A percentile compares a stretch with the other conserved stretches of the same genome.
These are phyloP conservation scores for Juncus inflexus DNA, from an alignment of 176 grass and related monocot genomes.

Conservation along the genomic window DNA sequence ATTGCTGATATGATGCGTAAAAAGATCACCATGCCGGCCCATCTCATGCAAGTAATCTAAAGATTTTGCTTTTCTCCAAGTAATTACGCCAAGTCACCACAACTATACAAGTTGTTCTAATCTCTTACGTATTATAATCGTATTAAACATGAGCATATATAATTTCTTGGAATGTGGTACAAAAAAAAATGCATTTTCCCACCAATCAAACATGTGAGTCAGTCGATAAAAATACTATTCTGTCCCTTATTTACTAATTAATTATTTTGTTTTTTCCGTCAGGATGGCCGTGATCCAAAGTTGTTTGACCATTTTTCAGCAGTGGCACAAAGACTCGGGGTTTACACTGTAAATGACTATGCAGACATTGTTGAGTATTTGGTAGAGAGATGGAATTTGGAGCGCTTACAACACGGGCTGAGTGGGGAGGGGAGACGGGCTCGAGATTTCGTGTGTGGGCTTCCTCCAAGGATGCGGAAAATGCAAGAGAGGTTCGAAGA, in stretches of 20 bases:
- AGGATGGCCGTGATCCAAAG: slow-evolving; percentile 58
- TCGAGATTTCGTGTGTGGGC: slow-evolving; percentile 75
- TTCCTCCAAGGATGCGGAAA: slow-evolving; percentile 60
- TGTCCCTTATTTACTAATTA: not conserved
- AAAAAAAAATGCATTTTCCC: too few species aligned
- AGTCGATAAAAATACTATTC: too few species aligned
- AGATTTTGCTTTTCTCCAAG: too few species aligned
- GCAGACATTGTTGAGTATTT: slow-evolving; percentile 79
- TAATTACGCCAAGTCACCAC: too few species aligned
- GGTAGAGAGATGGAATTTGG: slow-evolving; percentile 71
- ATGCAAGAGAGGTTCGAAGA: slow-evolving; percentile 67
- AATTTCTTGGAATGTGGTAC: too few species aligned
- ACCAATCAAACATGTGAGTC: too few species aligned
- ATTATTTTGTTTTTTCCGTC: not conserved
- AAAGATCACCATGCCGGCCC: slow-evolving; percentile 95
- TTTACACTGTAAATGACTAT: slow-evolving; percentile 88
- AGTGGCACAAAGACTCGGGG: slow-evolving; percentile 61
- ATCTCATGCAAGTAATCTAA: slow-evolving; percentile 61
- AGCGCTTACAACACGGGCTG: slow-evolving; percentile 49
- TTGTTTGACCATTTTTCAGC: slow-evolving; percentile 80
- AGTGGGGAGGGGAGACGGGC: slow-evolving; percentile 60
- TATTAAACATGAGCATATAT: too few species aligned
- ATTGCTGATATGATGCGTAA: slow-evolving; percentile 97
- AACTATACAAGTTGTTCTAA: too few species aligned
- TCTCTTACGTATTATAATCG: too few species aligned